These are phyloP conservation scores for Phyllostachys edulis DNA, from an alignment of 176 grass and related monocot species.

Conservation along the genomic window DNA sequence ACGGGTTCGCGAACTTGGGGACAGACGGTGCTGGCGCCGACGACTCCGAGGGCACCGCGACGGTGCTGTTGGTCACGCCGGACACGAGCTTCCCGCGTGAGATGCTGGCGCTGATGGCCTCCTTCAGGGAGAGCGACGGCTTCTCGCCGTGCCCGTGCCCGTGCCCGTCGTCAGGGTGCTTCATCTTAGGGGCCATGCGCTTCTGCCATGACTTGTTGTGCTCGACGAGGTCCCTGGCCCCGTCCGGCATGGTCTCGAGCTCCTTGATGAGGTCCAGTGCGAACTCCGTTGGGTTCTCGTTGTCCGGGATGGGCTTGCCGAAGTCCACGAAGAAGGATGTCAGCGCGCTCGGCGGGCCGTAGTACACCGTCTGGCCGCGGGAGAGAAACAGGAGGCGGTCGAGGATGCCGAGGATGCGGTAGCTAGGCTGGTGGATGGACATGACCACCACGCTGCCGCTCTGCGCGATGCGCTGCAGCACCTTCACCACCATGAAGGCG, in stretches of 20 bases:
- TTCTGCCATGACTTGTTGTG: conserved; percentile 75
- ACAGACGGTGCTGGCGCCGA: conserved; percentile 37
- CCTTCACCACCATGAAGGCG: conserved; percentile 94
- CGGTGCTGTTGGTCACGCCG: conserved; percentile 55
- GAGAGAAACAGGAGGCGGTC: conserved; percentile 94
- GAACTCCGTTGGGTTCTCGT: conserved; percentile 96
- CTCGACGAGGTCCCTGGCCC: conserved; percentile 56
- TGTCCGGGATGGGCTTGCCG: conserved; percentile 77
- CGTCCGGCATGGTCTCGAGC: conserved; percentile 62
- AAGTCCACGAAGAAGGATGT: conserved; percentile 83
- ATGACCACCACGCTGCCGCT: conserved; percentile 94
- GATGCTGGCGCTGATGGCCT: conserved; percentile 86
- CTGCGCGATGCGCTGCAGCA: conserved; percentile 86
- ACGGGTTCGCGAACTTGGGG: conserved; percentile 81
- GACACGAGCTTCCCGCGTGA: conserved; percentile 96
- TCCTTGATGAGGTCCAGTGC: conserved; percentile 89
- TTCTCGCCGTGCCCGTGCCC: background rate
- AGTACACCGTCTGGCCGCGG: conserved; percentile 89
- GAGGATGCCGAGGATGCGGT: conserved; percentile 81
- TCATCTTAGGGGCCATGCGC: conserved; percentile 28
- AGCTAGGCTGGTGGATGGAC: conserved; percentile 99
- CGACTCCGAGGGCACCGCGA: background rate
- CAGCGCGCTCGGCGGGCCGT: conserved; percentile 57
- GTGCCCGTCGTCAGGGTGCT: background rate
- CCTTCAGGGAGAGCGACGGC: conserved; percentile 57